These are phyloP conservation scores for Ganoderma boninense DNA, from an alignment of 1,284 basidiomycete species.

Conservation along the genomic window DNA sequence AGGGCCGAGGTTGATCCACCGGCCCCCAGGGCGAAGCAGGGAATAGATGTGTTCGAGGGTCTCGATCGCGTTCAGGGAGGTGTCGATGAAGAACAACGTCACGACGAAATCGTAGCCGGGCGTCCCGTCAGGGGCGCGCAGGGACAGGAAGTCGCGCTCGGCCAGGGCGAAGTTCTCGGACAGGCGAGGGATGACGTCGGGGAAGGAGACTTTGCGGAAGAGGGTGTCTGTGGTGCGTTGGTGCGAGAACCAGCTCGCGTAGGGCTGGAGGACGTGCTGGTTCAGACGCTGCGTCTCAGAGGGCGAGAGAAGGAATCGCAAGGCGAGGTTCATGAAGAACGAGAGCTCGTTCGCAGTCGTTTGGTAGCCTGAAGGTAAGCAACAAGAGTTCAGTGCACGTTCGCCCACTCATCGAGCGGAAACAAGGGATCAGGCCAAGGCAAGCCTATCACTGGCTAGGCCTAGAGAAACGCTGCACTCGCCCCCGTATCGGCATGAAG, in stretches of 20 bases:
- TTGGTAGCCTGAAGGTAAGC: constrained; percentile 52
- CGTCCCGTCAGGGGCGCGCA: constrained; percentile 34
- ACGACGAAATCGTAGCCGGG: constrained; percentile 62
- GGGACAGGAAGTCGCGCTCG: constrained; percentile 62
- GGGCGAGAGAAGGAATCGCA: constrained; percentile 62
- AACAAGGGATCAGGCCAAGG: neutral
- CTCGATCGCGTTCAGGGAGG: constrained; percentile 64
- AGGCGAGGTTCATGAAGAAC: constrained; percentile 68
- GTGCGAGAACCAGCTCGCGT: constrained; percentile 74
- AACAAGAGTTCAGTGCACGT: neutral
- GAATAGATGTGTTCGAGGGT: constrained; percentile 61
- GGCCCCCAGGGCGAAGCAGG: constrained; percentile 63
- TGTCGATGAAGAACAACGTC: constrained; percentile 78
- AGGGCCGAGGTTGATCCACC: constrained; percentile 75
- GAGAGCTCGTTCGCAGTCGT: constrained; percentile 69
- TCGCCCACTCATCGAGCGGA: no score
- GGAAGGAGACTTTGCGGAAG: constrained; percentile 62
- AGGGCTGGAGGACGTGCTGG: constrained; percentile 64
- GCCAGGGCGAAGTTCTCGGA: constrained; percentile 48
- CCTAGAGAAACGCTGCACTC: no score
- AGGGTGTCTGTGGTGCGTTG: constrained; percentile 58
- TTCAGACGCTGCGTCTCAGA: constrained; percentile 48
- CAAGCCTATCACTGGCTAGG: no score
- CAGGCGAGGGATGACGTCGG: constrained; percentile 64
- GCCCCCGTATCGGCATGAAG: no score